A percentile compares a stretch with the other conserved stretches of the same genome.
Evolutionary conservation across 352 stramenopile genomes (phyloP).

Genomic region (Phytophthora fragariaefolia): DNA sequence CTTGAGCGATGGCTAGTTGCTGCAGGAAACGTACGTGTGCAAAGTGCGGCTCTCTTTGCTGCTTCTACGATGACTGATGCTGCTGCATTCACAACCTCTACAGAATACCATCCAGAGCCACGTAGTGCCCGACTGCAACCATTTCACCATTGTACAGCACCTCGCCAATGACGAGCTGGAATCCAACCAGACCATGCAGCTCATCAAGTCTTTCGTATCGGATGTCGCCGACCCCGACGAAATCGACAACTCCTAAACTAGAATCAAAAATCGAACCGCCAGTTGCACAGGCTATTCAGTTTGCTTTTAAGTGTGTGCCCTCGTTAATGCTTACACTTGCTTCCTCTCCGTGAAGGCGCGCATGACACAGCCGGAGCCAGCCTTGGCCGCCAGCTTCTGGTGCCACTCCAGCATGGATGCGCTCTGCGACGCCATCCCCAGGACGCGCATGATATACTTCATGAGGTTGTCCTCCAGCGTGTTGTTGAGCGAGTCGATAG

Average conservation of each 20-base stretch:
- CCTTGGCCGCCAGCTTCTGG: conserved; percentile 84
- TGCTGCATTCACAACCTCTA: neutral
- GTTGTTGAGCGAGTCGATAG: conserved; percentile 73
- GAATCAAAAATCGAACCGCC: neutral
- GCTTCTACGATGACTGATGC: conserved; percentile 12
- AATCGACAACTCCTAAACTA: conserved; percentile 6
- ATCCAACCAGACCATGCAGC: conserved; percentile 46
- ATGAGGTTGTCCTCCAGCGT: conserved; percentile 85
- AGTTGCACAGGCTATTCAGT: conserved; percentile 18
- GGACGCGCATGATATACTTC: conserved; percentile 91
- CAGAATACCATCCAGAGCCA: conserved; percentile 52
- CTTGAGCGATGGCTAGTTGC: conserved; percentile 64
- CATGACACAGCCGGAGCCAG: conserved; percentile 89
- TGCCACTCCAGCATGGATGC: conserved; percentile 89
- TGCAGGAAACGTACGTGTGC: conserved; percentile 56
- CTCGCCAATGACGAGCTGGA: conserved; percentile 46
- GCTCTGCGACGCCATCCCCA: conserved; percentile 79
- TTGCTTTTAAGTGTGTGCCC: conserved; percentile 19
- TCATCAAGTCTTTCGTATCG: conserved; percentile 56
- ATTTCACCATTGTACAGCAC: conserved; percentile 78
- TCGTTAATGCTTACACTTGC: conserved; percentile 61
- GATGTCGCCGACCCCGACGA: conserved; percentile 17
- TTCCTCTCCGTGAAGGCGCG: conserved; percentile 89
- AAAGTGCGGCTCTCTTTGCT: neutral
- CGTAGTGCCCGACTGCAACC: conserved; percentile 60